phyloP scores from a whole-genome alignment of 176 grass and related monocot genomes.

The Triticum timopheevii region DNA sequence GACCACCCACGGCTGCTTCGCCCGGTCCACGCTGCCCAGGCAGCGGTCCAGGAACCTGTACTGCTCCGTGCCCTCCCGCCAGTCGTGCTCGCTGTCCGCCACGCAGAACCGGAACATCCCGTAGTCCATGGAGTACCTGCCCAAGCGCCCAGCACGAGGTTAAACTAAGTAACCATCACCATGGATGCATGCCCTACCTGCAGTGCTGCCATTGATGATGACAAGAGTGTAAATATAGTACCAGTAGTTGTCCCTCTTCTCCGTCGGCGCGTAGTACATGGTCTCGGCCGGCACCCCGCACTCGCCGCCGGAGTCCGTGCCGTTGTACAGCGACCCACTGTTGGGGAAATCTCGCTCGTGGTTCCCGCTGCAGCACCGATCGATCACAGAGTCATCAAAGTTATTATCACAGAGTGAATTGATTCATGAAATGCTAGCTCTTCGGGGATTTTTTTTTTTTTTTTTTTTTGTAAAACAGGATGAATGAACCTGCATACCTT shows the following conservation, averaged over 20 bases:
- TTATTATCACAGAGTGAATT: neutral
- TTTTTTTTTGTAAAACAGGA: too few relatives aligned
- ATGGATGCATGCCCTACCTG: neutral
- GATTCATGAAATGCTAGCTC: neutral
- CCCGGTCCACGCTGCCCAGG: constrained; percentile 69
- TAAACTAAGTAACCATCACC: neutral
- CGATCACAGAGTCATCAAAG: neutral
- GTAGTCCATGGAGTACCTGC: constrained; percentile 80
- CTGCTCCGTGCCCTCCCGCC: constrained; percentile 83
- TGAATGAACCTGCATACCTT: constrained; percentile 24
- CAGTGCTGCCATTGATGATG: neutral
- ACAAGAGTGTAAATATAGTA: constrained; percentile 8
- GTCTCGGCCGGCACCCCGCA: constrained; percentile 78
- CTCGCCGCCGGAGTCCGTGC: constrained; percentile 79
- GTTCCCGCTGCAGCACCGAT: constrained; percentile 57
- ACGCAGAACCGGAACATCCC: constrained; percentile 96
- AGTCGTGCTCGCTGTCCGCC: constrained; percentile 84
- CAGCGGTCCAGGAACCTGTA: constrained; percentile 79
- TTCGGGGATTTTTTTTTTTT: too few relatives aligned
- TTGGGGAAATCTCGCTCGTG: constrained; percentile 85
- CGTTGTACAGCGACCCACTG: constrained; percentile 70
- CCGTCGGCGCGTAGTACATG: constrained; percentile 82
- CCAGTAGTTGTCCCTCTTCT: constrained; percentile 86
- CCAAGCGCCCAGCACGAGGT: neutral
- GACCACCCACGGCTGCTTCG: constrained; percentile 84